Base-by-base conservation (phyloP, 2,329 filamentous ascomycete species). In the Fusarium devonianum region DNA sequence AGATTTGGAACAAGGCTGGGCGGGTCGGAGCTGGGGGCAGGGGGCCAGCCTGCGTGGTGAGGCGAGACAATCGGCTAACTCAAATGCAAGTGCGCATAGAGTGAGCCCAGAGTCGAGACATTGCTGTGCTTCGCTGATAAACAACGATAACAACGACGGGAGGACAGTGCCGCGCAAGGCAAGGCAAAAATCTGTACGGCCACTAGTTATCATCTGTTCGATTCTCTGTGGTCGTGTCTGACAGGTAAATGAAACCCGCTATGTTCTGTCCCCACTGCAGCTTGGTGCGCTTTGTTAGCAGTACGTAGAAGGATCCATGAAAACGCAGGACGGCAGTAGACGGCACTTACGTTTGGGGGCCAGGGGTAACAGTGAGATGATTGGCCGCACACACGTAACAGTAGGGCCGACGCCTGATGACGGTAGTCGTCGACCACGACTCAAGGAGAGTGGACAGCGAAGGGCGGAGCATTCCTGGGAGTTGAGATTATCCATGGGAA, bases 1-100 rank as follows among this genome's bases (percentile, higher is more conserved):
- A 44, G 43, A 47, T 60, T 60, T 49, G 36, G 46, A 51, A 45
- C 58, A 59, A 51, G 44, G 42, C 44, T 40, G 33, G 40, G 46
- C 22, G 28, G 42, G 46, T 22, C 22, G 26, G 34, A 19, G 38
- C 40, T 42, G 34, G 28, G n/a, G 44, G 36, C 55, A 25, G 52
- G 52, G 26, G 32, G 18, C 44, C 39, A 29, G 44, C 35, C 34
- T 18, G 50, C 36, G 38, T 55, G 28, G 36, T 55, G 54, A 63
- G 53, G 57, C 54, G 45, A 53, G 52, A 50, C 52, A 37, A 22
- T 21, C 43, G 41, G 44, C 48, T 26, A 12, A 4, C n/a, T n/a
- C n/a, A n/a, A n/a, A n/a, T n/a, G n/a, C 35, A 51, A 44, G 23
- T 49, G 30, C 34, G 45, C 40, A 46, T 42, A 41, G 33, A 36